Base-by-base conservation (phyloP, 805 yeast genomes). In the Tetrapisispora arboricola region DNA sequence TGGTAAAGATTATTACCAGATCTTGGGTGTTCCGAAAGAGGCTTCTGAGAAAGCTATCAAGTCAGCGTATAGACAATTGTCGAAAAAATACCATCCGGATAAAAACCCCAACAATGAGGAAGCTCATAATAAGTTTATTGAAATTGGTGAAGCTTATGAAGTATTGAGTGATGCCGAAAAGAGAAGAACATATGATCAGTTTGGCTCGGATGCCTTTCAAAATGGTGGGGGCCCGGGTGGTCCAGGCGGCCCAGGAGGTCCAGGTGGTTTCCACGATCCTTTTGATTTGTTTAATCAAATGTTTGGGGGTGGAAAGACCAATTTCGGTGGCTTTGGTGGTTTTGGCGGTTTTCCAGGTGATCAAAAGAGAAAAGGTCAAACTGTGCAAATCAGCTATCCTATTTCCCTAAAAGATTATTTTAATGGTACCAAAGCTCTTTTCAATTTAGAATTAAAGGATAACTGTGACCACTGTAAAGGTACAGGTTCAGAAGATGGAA, bases 121-220 rank as follows among this genome's bases (percentile, higher is more conserved):
- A 22, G 95, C 96, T 1, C 87, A 84, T 49, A 80, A 82, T 38
- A 80, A 75, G 63, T 92, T 88, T 59, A 80, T 92, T 38, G 94
- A 87, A 61, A 74, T 92, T 22, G 95, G 95, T 13, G 94, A 83
- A 55, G 97, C 97, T 0, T 90, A 90, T 60, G 96, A 87, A 41
- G 83, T 86, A 11, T 70, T 87, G 46, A 72, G 76, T 48, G 85
- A 86, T 57, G 58, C 72, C 4, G 84, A 83, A 42, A 83, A 84
- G 61, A 72, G 81, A 44, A 53, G 67, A 21, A 68, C 76, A 11
- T 88, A 78, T 60, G 95, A 88, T 60, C 67, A 68, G 36, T 83
- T 68, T 53, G 98, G 98, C 24, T 77, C 74, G 44, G 90, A 80
- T 34, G 92, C 81, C 0, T 54, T 84, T 36, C 71, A 78, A 54